These are phyloP conservation scores for Puccinia novopanici DNA, from an alignment of 1,284 basidiomycete genomes.

Conservation along the genomic window DNA sequence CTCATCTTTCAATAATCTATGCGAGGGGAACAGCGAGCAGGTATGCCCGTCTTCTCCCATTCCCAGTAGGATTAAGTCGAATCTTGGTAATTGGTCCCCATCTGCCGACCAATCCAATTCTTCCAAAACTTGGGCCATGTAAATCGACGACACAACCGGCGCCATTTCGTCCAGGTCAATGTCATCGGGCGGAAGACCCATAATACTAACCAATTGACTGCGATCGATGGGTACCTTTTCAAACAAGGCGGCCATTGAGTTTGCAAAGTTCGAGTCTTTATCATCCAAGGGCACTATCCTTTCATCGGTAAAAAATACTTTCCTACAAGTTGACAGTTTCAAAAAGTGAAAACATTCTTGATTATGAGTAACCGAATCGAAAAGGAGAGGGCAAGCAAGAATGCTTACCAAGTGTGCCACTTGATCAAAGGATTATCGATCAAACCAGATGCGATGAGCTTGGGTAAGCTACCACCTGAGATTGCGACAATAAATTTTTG, in stretches of 20 bases:
- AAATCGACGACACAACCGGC: constrained; percentile 84
- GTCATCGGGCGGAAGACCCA: constrained; percentile 56
- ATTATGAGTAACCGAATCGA: background rate
- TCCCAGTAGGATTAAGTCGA: constrained; percentile 59
- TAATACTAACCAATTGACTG: constrained; percentile 58
- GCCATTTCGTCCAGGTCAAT: constrained; percentile 82
- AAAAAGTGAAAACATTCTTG: background rate
- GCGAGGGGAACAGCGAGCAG: constrained; percentile 59
- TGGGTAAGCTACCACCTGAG: constrained; percentile 59
- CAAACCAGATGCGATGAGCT: constrained; percentile 58
- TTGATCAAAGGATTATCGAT: constrained; percentile 56
- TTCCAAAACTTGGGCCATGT: constrained; percentile 86
- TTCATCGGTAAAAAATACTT: constrained; percentile 60
- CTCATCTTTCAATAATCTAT: constrained; percentile 57
- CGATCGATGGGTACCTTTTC: constrained; percentile 58
- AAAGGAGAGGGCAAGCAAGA: background rate
- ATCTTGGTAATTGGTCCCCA: constrained; percentile 57
- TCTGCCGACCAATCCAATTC: constrained; percentile 53
- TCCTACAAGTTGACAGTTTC: constrained; percentile 51
- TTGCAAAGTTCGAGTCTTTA: constrained; percentile 58
- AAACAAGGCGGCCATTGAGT: constrained; percentile 59
- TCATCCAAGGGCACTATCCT: constrained; percentile 58
- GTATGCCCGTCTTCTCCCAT: constrained; percentile 60
- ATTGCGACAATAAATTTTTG: constrained; percentile 59
- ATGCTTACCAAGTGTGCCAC: constrained; percentile 59